These are phyloP conservation scores for Sclerotinia sclerotiorum DNA, from an alignment of 2,329 filamentous ascomycete genomes.

Conservation along the genomic window DNA sequence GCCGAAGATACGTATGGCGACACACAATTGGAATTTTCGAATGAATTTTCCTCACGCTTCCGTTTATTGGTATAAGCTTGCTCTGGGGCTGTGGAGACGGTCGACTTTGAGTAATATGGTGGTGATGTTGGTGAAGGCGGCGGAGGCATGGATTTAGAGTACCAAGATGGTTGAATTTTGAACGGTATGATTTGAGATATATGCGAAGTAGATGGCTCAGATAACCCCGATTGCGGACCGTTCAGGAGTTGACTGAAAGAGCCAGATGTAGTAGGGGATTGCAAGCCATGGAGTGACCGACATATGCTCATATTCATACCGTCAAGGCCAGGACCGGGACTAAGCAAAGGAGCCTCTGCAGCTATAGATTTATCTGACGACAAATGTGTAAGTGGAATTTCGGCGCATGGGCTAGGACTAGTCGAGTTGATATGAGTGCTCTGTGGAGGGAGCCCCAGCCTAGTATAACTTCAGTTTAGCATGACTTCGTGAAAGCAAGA, in stretches of 20 bases:
- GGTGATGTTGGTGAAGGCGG: neutral
- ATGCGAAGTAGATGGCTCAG: neutral
- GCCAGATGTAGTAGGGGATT: neutral
- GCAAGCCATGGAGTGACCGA: neutral
- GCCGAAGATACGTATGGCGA: neutral
- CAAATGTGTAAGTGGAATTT: neutral
- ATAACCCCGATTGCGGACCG: neutral
- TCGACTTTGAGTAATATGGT: neutral
- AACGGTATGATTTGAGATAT: slow-evolving; percentile 13
- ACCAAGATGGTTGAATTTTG: slow-evolving; percentile 7
- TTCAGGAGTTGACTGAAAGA: neutral
- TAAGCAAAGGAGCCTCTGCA: neutral
- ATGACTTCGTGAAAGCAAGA: neutral
- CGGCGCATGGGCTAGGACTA: neutral
- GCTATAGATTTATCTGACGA: neutral
- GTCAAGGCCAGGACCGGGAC: neutral
- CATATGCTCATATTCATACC: neutral
- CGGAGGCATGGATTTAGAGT: slow-evolving; percentile 2
- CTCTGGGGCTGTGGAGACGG: neutral
- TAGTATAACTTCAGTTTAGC: slow-evolving; percentile 5
- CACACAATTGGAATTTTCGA: neutral
- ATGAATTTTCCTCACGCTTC: slow-evolving; percentile 5
- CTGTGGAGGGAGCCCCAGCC: neutral
- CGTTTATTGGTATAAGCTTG: slow-evolving; percentile 9
- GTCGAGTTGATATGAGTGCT: neutral